Evolutionary conservation across 192 early-diverging fungal genomes (phyloP).

Genomic region (Paraglomus occultum): DNA sequence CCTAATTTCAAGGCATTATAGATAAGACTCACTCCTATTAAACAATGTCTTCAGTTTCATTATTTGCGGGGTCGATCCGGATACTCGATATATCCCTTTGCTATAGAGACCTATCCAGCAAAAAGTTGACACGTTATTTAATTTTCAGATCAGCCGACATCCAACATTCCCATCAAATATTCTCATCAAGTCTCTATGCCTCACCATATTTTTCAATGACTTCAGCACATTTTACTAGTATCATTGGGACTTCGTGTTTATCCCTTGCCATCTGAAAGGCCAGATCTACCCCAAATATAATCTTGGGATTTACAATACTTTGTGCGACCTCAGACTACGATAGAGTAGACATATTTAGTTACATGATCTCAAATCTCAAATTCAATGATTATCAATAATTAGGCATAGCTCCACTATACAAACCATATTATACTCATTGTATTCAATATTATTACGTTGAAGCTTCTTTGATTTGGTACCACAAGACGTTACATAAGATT

Average conservation of each 20-base stretch:
- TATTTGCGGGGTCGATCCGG: conserved; percentile 75
- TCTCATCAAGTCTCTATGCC: background rate
- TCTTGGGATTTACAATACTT: conserved; percentile 65
- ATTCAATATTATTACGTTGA: conserved; percentile 41
- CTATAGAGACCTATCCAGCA: conserved; percentile 54
- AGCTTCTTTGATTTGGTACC: conserved; percentile 25
- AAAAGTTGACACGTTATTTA: background rate
- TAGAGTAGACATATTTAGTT: conserved; percentile 3
- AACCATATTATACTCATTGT: conserved; percentile 46
- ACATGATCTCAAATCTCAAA: background rate
- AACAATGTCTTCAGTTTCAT: conserved; percentile 69
- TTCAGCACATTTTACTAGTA: conserved; percentile 78
- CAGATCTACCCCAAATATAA: conserved; percentile 83
- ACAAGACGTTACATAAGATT: conserved; percentile 45
- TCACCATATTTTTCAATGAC: conserved; percentile 74
- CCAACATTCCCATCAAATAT: background rate
- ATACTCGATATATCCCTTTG: conserved; percentile 89
- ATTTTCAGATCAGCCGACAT: background rate
- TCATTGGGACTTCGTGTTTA: conserved; percentile 65
- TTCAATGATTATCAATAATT: background rate
- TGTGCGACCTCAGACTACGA: conserved; percentile 53
- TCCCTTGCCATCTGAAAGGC: conserved; percentile 69
- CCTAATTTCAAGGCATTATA: background rate
- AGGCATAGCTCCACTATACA: conserved; percentile 17
- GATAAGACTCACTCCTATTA: conserved; percentile 57